These are phyloP conservation scores for Lipomyces yamadae DNA, from an alignment of 805 yeast species.

Conservation along the genomic window DNA sequence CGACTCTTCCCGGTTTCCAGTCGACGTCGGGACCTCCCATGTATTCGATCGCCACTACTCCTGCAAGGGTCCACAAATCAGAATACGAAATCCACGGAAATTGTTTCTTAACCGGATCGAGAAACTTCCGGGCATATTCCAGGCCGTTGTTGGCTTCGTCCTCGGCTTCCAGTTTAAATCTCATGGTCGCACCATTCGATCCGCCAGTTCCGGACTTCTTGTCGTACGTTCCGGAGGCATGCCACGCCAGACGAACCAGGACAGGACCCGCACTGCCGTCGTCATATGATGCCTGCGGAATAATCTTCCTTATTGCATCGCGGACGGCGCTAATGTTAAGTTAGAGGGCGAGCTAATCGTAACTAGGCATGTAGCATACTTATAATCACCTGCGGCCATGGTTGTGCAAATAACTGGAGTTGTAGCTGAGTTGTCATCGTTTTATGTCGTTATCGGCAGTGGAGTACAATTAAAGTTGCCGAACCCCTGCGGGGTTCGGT, in stretches of 20 bases:
- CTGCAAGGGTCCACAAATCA: slow-evolving; percentile 79
- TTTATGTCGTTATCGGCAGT: too few species aligned
- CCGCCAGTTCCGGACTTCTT: slow-evolving; percentile 51
- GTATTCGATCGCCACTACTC: slow-evolving; percentile 77
- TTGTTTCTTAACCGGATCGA: slow-evolving; percentile 59
- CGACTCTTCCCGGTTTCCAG: slow-evolving; percentile 81
- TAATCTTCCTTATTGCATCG: slow-evolving; percentile 47
- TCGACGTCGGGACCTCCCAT: slow-evolving; percentile 75
- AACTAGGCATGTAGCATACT: slow-evolving; percentile 13
- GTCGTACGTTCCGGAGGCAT: slow-evolving; percentile 78
- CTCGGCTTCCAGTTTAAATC: slow-evolving; percentile 54
- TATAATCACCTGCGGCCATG: slow-evolving; percentile 22
- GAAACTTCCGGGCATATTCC: slow-evolving; percentile 59
- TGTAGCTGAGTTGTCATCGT: too few species aligned
- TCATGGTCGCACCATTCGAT: slow-evolving; percentile 74
- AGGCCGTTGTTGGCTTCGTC: slow-evolving; percentile 71
- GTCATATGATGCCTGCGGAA: slow-evolving; percentile 58
- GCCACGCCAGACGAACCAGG: slow-evolving; percentile 78
- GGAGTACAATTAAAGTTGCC: too few species aligned
- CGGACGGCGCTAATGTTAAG: slow-evolving; percentile 41
- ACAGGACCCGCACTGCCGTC: slow-evolving; percentile 76
- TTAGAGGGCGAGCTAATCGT: background rate
- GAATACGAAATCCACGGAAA: slow-evolving; percentile 78
- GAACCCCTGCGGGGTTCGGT: too few species aligned
- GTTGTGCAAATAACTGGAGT: background rate